These are phyloP conservation scores for Aspergillus sp. DNA, from an alignment of 2,329 filamentous ascomycete genomes.

Conservation along the genomic window DNA sequence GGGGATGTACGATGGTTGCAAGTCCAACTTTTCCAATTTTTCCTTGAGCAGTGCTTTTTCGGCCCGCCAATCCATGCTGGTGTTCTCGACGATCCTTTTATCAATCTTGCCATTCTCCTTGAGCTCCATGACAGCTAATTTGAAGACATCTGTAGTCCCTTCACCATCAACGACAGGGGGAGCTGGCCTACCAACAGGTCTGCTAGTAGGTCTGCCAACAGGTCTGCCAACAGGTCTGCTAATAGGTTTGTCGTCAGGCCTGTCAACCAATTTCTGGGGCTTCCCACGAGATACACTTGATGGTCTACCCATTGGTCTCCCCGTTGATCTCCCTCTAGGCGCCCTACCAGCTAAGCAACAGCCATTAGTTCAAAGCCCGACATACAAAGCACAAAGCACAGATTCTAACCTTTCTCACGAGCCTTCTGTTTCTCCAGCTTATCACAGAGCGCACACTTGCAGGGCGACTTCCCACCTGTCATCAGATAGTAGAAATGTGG, in stretches of 20 bases:
- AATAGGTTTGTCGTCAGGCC: constrained; percentile 1
- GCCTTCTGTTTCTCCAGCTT: constrained; percentile 10
- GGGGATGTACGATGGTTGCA: constrained; percentile 46
- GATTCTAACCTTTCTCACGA: background rate
- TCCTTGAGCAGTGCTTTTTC: constrained; percentile 38
- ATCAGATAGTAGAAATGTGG: constrained; percentile 52
- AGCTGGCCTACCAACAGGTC: constrained; percentile 4
- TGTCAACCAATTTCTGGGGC: constrained; percentile 3
- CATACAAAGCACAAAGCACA: background rate
- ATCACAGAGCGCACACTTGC: constrained; percentile 44
- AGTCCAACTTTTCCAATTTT: constrained; percentile 34
- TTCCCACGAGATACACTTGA: background rate
- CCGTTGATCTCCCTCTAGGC: constrained; percentile 4
- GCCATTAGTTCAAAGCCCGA: background rate
- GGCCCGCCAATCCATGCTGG: constrained; percentile 51
- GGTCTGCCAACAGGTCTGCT: constrained; percentile 2
- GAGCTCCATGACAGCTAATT: constrained; percentile 43
- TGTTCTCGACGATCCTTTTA: constrained; percentile 40
- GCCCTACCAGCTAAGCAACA: background rate
- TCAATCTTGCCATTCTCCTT: constrained; percentile 35
- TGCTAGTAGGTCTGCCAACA: constrained; percentile 1
- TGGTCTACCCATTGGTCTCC: background rate
- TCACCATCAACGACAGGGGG: constrained; percentile 37
- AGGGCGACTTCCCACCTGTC: constrained; percentile 38
- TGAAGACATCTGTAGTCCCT: constrained; percentile 48